Evolutionary conservation across 2,329 filamentous ascomycete genomes (phyloP).

Genomic region (Fusarium sororula): DNA sequence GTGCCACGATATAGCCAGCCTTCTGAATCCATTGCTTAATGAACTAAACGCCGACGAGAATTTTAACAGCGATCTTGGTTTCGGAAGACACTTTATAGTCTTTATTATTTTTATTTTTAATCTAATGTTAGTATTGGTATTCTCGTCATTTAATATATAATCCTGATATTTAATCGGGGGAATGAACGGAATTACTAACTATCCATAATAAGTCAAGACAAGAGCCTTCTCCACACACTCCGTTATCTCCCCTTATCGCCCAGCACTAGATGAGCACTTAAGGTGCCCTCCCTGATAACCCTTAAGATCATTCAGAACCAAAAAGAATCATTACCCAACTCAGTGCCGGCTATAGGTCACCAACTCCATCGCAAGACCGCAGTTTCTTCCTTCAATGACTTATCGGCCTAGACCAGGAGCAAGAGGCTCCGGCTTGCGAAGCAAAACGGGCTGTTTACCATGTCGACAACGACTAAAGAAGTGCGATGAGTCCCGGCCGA

Average conservation of each 20-base stretch:
- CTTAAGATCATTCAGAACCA: accelerated
- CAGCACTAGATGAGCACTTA: accelerated
- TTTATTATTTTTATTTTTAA: too few species aligned
- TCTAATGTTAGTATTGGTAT: too few species aligned
- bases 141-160: not conserved
- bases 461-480: not conserved
- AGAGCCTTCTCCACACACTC: not conserved
- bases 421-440: not conserved
- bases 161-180: accelerated
- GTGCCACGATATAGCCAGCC: too few species aligned
- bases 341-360: not conserved
- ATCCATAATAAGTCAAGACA: not conserved
- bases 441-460: not conserved
- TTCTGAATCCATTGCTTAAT: not conserved
- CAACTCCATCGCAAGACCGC: not conserved
- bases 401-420: not conserved
- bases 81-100: too few species aligned
- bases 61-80: too few species aligned
- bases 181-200: not conserved
- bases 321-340: accelerated
- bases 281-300: not conserved
- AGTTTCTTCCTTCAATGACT: not conserved
- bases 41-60: not conserved
- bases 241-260: not conserved
- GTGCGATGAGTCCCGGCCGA: not conserved